A percentile compares a stretch with the other conserved stretches of the same genome.
These are phyloP conservation scores for Lobosporangium transversale DNA, from an alignment of 192 early-diverging fungal genomes.

Conservation along the genomic window DNA sequence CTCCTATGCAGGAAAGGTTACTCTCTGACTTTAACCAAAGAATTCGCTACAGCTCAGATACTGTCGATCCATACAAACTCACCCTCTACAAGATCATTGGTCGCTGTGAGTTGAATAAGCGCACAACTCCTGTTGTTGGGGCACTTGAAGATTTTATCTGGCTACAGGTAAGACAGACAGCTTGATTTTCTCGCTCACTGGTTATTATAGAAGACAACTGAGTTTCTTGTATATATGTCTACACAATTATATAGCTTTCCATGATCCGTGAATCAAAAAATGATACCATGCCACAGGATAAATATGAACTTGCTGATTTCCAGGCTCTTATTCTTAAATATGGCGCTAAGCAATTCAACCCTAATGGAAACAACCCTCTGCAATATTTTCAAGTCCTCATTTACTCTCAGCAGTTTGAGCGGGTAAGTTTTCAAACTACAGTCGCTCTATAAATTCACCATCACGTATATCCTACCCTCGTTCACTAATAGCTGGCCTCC, in stretches of 20 bases:
- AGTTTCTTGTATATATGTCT: too few relatives aligned
- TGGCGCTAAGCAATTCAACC: slow-evolving; percentile 78
- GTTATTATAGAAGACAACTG: too few relatives aligned
- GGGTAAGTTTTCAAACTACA: slow-evolving; percentile 26
- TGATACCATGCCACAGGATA: slow-evolving; percentile 64
- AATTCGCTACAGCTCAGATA: slow-evolving; percentile 51
- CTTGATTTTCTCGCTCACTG: too few relatives aligned
- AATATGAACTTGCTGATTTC: slow-evolving; percentile 74
- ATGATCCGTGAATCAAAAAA: slow-evolving; percentile 70
- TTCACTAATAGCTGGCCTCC: too few relatives aligned
- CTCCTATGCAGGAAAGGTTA: slow-evolving; percentile 63
- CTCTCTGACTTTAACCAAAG: slow-evolving; percentile 66
- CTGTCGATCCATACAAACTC: slow-evolving; percentile 91
- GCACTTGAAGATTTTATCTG: slow-evolving; percentile 95
- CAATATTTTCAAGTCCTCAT: slow-evolving; percentile 87
- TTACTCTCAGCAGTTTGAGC: slow-evolving; percentile 91
- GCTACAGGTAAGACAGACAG: slow-evolving; percentile 67
- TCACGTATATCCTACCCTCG: too few relatives aligned
- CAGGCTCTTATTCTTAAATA: slow-evolving; percentile 71
- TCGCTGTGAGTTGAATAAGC: slow-evolving; percentile 82
- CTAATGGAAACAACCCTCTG: slow-evolving; percentile 72
- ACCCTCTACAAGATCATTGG: slow-evolving; percentile 92
- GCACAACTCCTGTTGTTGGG: slow-evolving; percentile 70
- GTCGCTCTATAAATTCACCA: too few relatives aligned
- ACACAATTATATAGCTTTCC: slow-evolving; percentile 71